Evolutionary conservation across 441 rosid species (phyloP).

Genomic region (Arabidopsis hybrid): DNA sequence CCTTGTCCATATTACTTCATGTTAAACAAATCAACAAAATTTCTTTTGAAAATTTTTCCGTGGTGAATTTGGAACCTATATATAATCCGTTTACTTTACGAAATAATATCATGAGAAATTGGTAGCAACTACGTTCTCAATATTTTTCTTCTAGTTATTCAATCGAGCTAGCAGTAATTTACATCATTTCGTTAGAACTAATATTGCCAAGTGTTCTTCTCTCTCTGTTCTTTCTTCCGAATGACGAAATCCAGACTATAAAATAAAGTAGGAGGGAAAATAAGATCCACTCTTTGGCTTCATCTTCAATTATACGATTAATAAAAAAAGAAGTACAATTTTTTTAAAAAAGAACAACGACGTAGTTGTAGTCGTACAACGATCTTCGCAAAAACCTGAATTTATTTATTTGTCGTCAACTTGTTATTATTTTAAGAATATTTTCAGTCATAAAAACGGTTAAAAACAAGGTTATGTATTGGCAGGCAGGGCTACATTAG

Average conservation of each 20-base stretch:
- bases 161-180: not conserved
- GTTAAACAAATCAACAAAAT: not conserved
- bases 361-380: conserved; percentile 18
- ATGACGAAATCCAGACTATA: conserved; percentile 25
- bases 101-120: not conserved
- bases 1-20: too few species aligned
- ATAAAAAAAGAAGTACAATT: not conserved
- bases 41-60: not conserved
- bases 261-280: conserved; percentile 31
- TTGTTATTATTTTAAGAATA: conserved; percentile 1
- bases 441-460: conserved; percentile 1
- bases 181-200: not conserved
- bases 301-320: conserved; percentile 13
- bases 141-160: not conserved
- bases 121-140: not conserved
- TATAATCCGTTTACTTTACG: too few species aligned
- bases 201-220: not conserved
- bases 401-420: not conserved
- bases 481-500: conserved; percentile 9
- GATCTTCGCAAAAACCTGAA: not conserved
- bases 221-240: not conserved
- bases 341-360: not conserved
- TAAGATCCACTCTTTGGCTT: conserved; percentile 28
- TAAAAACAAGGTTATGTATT: conserved; percentile 2
- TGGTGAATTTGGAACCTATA: not conserved